Percentiles rank a stretch among this genome's conserved stretches.
phyloP scores from a whole-genome alignment of 805 yeast genomes.

The Sungouiozyma ichnusensis region DNA sequence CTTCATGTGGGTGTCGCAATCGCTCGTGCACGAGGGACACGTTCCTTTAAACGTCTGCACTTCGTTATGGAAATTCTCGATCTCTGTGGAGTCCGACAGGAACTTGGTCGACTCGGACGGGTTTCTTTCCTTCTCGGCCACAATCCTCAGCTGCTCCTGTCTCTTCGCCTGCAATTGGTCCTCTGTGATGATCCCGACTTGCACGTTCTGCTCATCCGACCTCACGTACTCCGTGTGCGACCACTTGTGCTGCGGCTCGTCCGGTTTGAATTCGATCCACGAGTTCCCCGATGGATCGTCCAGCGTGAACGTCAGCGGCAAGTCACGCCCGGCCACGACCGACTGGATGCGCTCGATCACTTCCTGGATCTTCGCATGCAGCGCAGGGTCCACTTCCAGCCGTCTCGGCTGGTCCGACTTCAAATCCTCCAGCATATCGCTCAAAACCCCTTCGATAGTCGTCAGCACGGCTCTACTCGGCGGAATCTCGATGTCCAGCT shows the following conservation, averaged over 20 bases:
- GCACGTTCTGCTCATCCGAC: constrained; percentile 79
- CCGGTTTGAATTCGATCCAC: constrained; percentile 85
- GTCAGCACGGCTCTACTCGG: constrained; percentile 90
- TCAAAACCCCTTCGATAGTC: constrained; percentile 79
- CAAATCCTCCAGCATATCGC: constrained; percentile 77
- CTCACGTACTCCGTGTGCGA: constrained; percentile 70
- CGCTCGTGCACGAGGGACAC: constrained; percentile 73
- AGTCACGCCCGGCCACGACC: constrained; percentile 51
- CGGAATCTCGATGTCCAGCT: constrained; percentile 88
- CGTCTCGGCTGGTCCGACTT: constrained; percentile 73
- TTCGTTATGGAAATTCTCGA: constrained; percentile 79
- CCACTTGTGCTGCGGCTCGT: constrained; percentile 86
- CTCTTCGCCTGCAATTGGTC: constrained; percentile 40
- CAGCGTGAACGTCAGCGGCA: constrained; percentile 68
- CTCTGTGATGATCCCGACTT: constrained; percentile 64
- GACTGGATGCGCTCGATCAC: constrained; percentile 52
- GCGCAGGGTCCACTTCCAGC: constrained; percentile 60
- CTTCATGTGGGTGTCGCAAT: constrained; percentile 92
- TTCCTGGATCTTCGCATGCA: constrained; percentile 62
- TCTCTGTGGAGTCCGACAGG: constrained; percentile 60
- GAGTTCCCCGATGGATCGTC: constrained; percentile 98
- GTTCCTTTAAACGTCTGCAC: constrained; percentile 89
- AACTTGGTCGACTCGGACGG: constrained; percentile 35
- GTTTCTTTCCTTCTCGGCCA: constrained; percentile 30
- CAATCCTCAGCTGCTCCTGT: constrained; percentile 7